Percentiles rank a stretch among this genome's conserved stretches.
Conservation (phyloP, 768 basidiomycete genomes). For the Naganishia vishniacii region DNA sequence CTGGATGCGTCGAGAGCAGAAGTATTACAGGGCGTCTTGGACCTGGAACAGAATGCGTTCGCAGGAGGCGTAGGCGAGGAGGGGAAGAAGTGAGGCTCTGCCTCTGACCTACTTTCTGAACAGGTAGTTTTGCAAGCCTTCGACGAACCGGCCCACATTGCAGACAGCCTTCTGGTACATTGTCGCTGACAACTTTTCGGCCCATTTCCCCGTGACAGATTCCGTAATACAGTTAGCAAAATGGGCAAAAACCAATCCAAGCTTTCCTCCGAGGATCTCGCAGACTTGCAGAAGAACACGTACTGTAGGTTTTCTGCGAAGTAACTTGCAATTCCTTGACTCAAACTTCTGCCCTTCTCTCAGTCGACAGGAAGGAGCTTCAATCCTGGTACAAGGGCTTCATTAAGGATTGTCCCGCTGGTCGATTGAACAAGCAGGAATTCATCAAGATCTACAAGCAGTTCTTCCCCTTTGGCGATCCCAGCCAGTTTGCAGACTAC, state of each 20-base stretch:
- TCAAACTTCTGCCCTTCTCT: background rate
- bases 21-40: too few species aligned
- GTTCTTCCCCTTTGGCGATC: conserved; percentile 99
- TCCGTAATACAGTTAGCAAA: conserved; percentile 34
- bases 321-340: background rate
- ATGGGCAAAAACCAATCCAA: conserved; percentile 99
- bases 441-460: conserved; percentile 98
- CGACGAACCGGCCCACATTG: too few species aligned
- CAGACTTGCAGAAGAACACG: conserved; percentile 93
- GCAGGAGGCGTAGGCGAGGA: too few species aligned
- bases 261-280: conserved; percentile 84
- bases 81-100: too few species aligned
- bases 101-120: too few species aligned
- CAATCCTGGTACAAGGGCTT: conserved; percentile 85
- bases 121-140: too few species aligned
- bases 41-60: too few species aligned
- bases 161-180: too few species aligned
- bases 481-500: conserved; percentile 90
- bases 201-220: background rate
- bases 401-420: conserved; percentile 95
- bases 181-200: background rate
- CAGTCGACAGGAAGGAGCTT: conserved; percentile 49
- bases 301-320: conserved; percentile 64
- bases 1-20: too few species aligned
- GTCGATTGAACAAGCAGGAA: conserved; percentile 84